Evolutionary conservation across 2,329 filamentous ascomycete genomes (phyloP), one percentile per base, ranked within the genome.

Genomic region (Lachnellula arida): DNA sequence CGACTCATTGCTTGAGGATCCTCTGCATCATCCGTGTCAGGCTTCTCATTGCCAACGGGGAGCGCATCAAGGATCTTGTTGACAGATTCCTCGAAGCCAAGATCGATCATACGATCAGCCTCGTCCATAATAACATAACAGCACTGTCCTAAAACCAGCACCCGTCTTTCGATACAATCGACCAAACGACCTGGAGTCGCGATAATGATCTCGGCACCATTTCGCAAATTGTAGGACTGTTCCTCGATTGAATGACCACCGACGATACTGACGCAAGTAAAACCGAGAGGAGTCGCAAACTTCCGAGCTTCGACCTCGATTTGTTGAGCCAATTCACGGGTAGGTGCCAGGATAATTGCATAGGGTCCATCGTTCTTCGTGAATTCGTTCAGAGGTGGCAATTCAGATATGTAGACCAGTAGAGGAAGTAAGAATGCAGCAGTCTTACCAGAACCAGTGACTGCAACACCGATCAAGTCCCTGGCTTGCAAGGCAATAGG

Each of bases 111-210:
- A 54, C 93, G 89, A 75, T 99, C 94, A 39, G 94, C 94, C 81
- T 99, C 94, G 72, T 99, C 94, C 93, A 99, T 97, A 74, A 99
- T 96, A 55, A 97, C 84, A 74, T 97, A 97, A 75, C 92, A 96
- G 73, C 94, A 97, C 74, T 97, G 94, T n/a, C 86, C 86, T 48
- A 97, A 82, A 1, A 99, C 93, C 2, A 97, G 80, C 32, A 97
- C 84, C 35, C 93, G 87, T 17, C 94, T 84, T 73, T 99, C 94
- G 65, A 99, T 94, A 73, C 92, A 97, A 76, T 99, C 94, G 8
- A 97, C 89, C 0, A 99, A 82, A 80, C 94, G 92, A 75, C 94
- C 94, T 0, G 94, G 94, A 0, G 94, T 99, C n/a, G 94, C 94
- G 63, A 99, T 96, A 67, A 99, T 89, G 64, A 99, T 97, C 72